phyloP scores from a whole-genome alignment of 345 rosid species.

The Nephelium lappaceum region DNA sequence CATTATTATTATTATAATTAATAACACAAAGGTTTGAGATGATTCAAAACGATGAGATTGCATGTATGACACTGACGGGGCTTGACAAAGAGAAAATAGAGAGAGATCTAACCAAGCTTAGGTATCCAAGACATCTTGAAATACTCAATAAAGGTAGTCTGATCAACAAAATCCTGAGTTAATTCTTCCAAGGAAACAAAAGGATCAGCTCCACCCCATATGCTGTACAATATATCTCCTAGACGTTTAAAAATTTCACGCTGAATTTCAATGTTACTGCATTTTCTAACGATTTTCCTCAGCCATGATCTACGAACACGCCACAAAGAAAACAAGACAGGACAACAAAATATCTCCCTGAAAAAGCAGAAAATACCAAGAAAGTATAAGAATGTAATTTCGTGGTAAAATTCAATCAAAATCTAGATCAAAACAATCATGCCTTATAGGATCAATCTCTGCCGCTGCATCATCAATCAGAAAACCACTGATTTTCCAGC shows the following conservation, averaged over 20 bases:
- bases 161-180: conserved; percentile 77
- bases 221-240: conserved; percentile 67
- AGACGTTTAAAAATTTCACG: conserved; percentile 76
- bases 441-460: conserved; percentile 90
- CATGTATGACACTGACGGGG: not conserved
- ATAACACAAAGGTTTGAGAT: conserved; percentile 4
- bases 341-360: conserved; percentile 86
- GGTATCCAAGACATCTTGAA: conserved; percentile 87
- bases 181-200: conserved; percentile 61
- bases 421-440: conserved; percentile 21
- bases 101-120: conserved; percentile 70
- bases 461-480: conserved; percentile 86
- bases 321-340: conserved; percentile 84
- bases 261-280: conserved; percentile 66
- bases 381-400: conserved; percentile 17
- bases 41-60: not conserved
- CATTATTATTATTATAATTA: not conserved
- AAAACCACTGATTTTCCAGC: conserved; percentile 79
- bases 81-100: not conserved
- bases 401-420: not conserved
- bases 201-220: conserved; percentile 64
- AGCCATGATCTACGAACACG: conserved; percentile 95
- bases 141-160: conserved; percentile 73
- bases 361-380: conserved; percentile 25
- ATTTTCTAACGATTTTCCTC: conserved; percentile 76